Evolutionary conservation across 1,284 basidiomycete species (phyloP).

Genomic region (Cryptococcus sp.): DNA sequence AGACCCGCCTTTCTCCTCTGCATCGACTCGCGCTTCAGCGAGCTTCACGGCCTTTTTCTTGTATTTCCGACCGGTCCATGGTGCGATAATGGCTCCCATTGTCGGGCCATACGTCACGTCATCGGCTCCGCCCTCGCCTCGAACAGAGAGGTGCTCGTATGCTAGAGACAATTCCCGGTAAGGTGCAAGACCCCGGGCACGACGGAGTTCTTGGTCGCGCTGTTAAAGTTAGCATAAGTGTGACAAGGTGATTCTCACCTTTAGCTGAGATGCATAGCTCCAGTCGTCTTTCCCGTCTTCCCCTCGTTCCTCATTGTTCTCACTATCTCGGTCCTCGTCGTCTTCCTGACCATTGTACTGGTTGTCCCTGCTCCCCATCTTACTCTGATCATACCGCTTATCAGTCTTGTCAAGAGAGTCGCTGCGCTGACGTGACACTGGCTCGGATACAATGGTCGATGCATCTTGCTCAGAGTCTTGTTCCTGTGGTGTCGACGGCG

Average conservation of each 20-base stretch:
- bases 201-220: slow-evolving; percentile 27
- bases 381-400: too few species aligned
- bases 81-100: slow-evolving; percentile 38
- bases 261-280: slow-evolving; percentile 16
- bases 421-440: too few species aligned
- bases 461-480: too few species aligned
- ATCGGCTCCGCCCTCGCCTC: slow-evolving; percentile 41
- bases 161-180: slow-evolving; percentile 32
- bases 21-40: slow-evolving; percentile 21
- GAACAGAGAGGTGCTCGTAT: slow-evolving; percentile 39
- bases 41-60: slow-evolving; percentile 38
- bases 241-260: slow-evolving; percentile 9
- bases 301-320: too few species aligned
- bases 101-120: slow-evolving; percentile 43
- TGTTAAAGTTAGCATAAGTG: slow-evolving; percentile 1
- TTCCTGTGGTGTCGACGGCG: too few species aligned
- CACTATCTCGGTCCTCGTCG: too few species aligned
- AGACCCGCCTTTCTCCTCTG: slow-evolving; percentile 15
- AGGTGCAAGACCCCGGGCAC: slow-evolving; percentile 19
- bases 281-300: slow-evolving; percentile 3
- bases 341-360: too few species aligned
- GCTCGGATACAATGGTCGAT: too few species aligned
- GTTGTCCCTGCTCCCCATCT: too few species aligned
- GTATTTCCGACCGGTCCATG: slow-evolving; percentile 35
- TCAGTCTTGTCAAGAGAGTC: too few species aligned